phyloP scores from a whole-genome alignment of 345 rosid genomes.

The Erysimum cheiranthoides region DNA sequence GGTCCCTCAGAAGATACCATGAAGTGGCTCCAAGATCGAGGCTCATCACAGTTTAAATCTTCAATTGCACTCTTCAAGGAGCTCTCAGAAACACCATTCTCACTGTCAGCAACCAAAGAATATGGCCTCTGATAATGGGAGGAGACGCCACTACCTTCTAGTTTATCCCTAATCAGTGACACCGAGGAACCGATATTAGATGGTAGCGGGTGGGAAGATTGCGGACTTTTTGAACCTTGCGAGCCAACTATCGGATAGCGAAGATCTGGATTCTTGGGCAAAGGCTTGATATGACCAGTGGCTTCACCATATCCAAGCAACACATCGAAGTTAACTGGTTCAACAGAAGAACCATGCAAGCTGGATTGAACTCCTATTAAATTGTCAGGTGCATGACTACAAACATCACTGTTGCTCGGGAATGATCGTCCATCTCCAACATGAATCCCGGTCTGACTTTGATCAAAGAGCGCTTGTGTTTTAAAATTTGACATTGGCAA shows the following conservation, averaged over 20 bases:
- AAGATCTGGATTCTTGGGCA: conserved; percentile 54
- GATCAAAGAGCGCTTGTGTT: conserved; percentile 47
- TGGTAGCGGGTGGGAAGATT: conserved; percentile 46
- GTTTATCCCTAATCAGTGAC: conserved; percentile 44
- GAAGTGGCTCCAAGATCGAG: conserved; percentile 51
- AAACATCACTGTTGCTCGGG: conserved; percentile 39
- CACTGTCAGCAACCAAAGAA: conserved; percentile 25
- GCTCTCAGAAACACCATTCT: conserved; percentile 41
- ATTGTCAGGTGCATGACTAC: conserved; percentile 43
- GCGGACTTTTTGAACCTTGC: conserved; percentile 66
- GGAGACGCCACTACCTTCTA: conserved; percentile 48
- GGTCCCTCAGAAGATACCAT: conserved; percentile 43
- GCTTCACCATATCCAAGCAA: conserved; percentile 47
- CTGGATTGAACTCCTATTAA: conserved; percentile 35
- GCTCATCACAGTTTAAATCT: conserved; percentile 40
- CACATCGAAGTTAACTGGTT: conserved; percentile 47
- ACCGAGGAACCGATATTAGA: conserved; percentile 42
- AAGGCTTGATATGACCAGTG: conserved; percentile 45
- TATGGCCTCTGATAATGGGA: conserved; percentile 46
- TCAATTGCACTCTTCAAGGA: conserved; percentile 48
- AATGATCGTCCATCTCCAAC: conserved; percentile 42
- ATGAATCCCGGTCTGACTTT: conserved; percentile 47
- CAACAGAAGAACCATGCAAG: conserved; percentile 43
- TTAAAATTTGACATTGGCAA: conserved; percentile 39
- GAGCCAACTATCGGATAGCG: conserved; percentile 56